Conservation (phyloP, 2,329 filamentous ascomycete species). For the Onygenales sp. region DNA sequence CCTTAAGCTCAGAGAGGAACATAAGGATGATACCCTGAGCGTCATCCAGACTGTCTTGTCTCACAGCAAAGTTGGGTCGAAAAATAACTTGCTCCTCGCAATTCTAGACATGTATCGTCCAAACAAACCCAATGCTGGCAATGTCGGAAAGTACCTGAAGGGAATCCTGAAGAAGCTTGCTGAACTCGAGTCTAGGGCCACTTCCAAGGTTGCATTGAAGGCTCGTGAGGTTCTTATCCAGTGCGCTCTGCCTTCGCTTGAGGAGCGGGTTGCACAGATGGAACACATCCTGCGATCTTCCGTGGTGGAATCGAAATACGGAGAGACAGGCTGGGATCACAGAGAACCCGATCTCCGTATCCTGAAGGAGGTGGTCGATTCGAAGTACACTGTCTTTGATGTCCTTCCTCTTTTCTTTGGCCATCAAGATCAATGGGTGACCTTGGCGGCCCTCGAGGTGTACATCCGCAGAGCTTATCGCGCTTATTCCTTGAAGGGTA, state of each 20-base stretch:
- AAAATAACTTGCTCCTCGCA: constrained; percentile 87
- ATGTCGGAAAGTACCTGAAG: constrained; percentile 80
- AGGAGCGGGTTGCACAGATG: constrained; percentile 93
- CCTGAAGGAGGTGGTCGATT: constrained; percentile 96
- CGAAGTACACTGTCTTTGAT: constrained; percentile 96
- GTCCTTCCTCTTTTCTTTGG: constrained; percentile 92
- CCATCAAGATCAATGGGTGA: constrained; percentile 89
- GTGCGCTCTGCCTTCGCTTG: constrained; percentile 87
- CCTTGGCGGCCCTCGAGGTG: constrained; percentile 84
- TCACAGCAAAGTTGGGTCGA: constrained; percentile 82
- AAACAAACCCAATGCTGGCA: constrained; percentile 83
- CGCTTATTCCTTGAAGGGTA: constrained; percentile 81
- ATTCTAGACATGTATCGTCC: constrained; percentile 91
- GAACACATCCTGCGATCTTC: constrained; percentile 95
- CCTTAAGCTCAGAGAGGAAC: constrained; percentile 84
- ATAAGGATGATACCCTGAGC: constrained; percentile 81
- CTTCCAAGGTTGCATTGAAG: constrained; percentile 94
- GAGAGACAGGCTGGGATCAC: constrained; percentile 94
- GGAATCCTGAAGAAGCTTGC: constrained; percentile 74
- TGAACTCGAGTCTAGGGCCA: constrained; percentile 75
- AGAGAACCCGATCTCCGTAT: constrained; percentile 81
- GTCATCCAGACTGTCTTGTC: constrained; percentile 87
- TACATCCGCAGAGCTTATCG: constrained; percentile 95
- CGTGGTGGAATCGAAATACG: constrained; percentile 93
- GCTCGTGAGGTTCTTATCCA: constrained; percentile 96